These are phyloP conservation scores for Kuraishia piskuri DNA, from an alignment of 805 yeast species.

Conservation along the genomic window DNA sequence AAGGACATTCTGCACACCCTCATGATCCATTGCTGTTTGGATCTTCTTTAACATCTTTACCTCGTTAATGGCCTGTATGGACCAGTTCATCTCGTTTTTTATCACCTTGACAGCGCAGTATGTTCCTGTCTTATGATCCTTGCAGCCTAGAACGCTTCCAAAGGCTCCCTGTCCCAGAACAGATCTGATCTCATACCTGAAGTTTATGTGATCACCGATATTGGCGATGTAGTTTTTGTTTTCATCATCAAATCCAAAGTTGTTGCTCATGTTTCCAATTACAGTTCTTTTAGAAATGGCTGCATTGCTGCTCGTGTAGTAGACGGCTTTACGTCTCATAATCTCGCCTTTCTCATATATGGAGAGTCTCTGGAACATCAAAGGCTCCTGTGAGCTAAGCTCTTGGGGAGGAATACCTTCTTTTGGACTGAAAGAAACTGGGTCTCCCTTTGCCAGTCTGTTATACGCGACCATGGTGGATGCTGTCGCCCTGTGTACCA, in stretches of 20 bases:
- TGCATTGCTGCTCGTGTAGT: constrained; percentile 35
- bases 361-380: constrained; percentile 23
- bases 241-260: constrained; percentile 68
- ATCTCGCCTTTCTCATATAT: constrained; percentile 58
- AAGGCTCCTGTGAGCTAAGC: constrained; percentile 11
- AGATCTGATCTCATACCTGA: constrained; percentile 54
- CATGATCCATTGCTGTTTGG: constrained; percentile 14
- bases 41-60: constrained; percentile 55
- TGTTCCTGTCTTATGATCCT: constrained; percentile 52
- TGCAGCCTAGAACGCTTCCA: constrained; percentile 66
- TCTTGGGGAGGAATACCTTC: constrained; percentile 6
- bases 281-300: constrained; percentile 20
- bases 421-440: not conserved
- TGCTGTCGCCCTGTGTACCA: constrained; percentile 1
- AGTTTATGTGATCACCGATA: constrained; percentile 65
- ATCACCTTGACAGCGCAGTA: constrained; percentile 71
- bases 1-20: constrained; percentile 31
- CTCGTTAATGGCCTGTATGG: constrained; percentile 71
- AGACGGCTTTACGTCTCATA: constrained; percentile 36
- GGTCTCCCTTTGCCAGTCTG: too few relatives aligned
- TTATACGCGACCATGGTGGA: not conserved
- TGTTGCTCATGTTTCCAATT: constrained; percentile 29
- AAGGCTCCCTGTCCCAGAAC: constrained; percentile 73
- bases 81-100: constrained; percentile 64
- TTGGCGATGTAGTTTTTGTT: constrained; percentile 51